Evolutionary conservation across 148 eudicot genomes (phyloP), one percentile per base, ranked within the genome.

Genomic region (Dysphania ambrosioides): DNA sequence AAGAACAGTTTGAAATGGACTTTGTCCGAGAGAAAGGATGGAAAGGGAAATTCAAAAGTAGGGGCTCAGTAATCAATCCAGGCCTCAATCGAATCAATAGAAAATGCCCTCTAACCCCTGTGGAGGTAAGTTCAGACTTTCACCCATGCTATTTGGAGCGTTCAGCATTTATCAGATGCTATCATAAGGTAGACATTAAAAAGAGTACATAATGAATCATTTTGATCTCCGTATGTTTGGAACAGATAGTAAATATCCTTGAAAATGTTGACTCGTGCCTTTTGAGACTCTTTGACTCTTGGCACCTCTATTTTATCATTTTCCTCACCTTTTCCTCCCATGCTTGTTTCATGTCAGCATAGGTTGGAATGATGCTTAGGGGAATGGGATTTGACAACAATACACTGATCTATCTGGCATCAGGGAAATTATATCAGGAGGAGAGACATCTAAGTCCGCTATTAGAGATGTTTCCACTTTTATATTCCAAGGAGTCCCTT

Each of bases 341-440:
- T 71, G 8, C 57, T 15, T 70, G 55, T 71, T 86, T 82, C 72
- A 81, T 83, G 97, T 87, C 86, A 82, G 90, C 87, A 85, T 87
- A 93, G 97, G 96, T 89, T 49, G 97, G 96, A 58, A 86, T 93
- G 96, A 88, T 93, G 93, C 89, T 93, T 31, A 87, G 96, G 79
- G 97, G 93, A 63, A 89, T 93, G 93, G 97, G 97, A 73, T 93
- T 93, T 79, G 75, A 86, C 68, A 93, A 90, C 74, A 70, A 83
- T 55, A 93, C 97, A 29, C 63, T 87, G 42, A 88, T 93, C 62
- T 93, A 93, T 85, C 79, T 93, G 84, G 97, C 97, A n/a, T 90
- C 97, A 8, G 97, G 97, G 21, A 87, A 85, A 75, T 74, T 93
- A 51, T 90, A 88, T 75, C 83, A 81, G 75, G 88, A 86, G 51